These are phyloP conservation scores for Eremothecium gossypii DNA, from an alignment of 1,139 yeast species.

Conservation along the genomic window DNA sequence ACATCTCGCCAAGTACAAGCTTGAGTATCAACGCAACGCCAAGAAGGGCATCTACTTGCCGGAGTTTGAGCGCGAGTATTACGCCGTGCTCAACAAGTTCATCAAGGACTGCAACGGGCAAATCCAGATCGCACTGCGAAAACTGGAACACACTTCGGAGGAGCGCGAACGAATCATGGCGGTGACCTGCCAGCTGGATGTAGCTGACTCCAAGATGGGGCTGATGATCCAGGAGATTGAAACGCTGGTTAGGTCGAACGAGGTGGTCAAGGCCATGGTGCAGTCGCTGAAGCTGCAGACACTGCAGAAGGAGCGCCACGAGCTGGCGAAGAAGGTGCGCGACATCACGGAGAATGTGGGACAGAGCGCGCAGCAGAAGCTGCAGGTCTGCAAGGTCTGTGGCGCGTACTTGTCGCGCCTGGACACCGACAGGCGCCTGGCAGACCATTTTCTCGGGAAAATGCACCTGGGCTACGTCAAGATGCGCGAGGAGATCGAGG, in stretches of 20 bases:
- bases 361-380: constrained; percentile 79
- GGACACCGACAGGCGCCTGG: constrained; percentile 82
- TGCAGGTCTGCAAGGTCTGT: constrained; percentile 86
- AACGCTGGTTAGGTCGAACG: constrained; percentile 42
- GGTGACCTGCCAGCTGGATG: constrained; percentile 58
- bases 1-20: constrained; percentile 67
- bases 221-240: constrained; percentile 64
- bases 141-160: constrained; percentile 71
- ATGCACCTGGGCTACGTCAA: constrained; percentile 74
- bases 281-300: constrained; percentile 37
- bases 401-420: constrained; percentile 83
- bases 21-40: constrained; percentile 56
- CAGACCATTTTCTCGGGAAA: constrained; percentile 87
- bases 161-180: constrained; percentile 58
- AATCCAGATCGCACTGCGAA: constrained; percentile 53
- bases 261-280: constrained; percentile 43
- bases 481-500: constrained; percentile 57
- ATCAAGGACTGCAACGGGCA: constrained; percentile 61
- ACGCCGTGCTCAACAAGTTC: constrained; percentile 31
- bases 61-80: constrained; percentile 63
- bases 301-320: constrained; percentile 39
- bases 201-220: constrained; percentile 56
- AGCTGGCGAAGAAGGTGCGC: constrained; percentile 46
- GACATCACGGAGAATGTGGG: constrained; percentile 65
- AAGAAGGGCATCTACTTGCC: constrained; percentile 52